Percentiles rank a stretch among this genome's conserved stretches.
phyloP scores from a whole-genome alignment of 768 basidiomycete species.

The Clitopilus passeckerianus region DNA sequence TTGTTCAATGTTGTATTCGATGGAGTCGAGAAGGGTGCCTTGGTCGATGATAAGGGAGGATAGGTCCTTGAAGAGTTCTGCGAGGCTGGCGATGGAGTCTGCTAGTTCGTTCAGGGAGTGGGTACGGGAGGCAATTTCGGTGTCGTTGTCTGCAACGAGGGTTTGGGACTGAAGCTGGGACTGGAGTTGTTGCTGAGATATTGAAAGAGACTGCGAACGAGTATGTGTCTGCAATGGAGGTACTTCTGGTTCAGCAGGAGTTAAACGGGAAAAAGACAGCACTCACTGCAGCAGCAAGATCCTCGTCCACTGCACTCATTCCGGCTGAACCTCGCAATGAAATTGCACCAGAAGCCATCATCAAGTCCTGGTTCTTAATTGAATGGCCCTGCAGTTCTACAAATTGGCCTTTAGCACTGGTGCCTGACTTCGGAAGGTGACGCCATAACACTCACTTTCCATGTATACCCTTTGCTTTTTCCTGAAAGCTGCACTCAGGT shows the following conservation, averaged over 20 bases:
- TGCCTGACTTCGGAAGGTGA: slow-evolving; percentile 5
- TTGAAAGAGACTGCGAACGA: slow-evolving; percentile 28
- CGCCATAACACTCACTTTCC: slow-evolving; percentile 70
- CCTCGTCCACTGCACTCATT: slow-evolving; percentile 84
- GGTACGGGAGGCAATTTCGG: slow-evolving; percentile 40
- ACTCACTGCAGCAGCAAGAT: slow-evolving; percentile 81
- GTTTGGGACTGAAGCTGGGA: slow-evolving; percentile 8
- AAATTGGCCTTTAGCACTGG: background rate
- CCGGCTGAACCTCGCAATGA: slow-evolving; percentile 79
- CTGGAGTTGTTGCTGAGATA: slow-evolving; percentile 30
- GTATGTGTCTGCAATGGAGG: slow-evolving; percentile 20
- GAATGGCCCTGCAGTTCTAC: slow-evolving; percentile 91
- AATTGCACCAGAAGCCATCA: slow-evolving; percentile 82
- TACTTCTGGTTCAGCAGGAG: slow-evolving; percentile 2
- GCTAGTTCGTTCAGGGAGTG: slow-evolving; percentile 87
- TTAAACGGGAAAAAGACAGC: slow-evolving; percentile 3
- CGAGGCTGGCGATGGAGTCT: slow-evolving; percentile 83
- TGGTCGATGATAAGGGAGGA: slow-evolving; percentile 96
- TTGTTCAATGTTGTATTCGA: slow-evolving; percentile 97
- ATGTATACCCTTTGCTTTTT: slow-evolving; percentile 99
- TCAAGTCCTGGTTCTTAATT: slow-evolving; percentile 92
- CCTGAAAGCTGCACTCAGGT: slow-evolving; percentile 84
- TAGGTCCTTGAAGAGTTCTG: slow-evolving; percentile 95
- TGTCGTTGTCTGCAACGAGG: slow-evolving; percentile 33
- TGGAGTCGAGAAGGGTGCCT: slow-evolving; percentile 91